Evolutionary conservation across 169 alveolate genomes (phyloP).

Genomic region (Eimeria praecox): DNA sequence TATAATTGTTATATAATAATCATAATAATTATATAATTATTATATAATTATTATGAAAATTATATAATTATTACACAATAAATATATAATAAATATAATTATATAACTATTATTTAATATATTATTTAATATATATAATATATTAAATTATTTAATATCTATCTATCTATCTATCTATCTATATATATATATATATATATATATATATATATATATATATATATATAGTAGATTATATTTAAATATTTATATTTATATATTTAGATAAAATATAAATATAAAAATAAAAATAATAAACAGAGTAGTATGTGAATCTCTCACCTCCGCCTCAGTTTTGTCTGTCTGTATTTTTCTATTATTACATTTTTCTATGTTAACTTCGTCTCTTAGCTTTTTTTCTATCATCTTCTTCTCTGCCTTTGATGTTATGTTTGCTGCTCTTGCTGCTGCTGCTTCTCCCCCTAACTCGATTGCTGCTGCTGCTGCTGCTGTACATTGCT

Average conservation of each 20-base stretch:
- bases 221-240: not conserved
- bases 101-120: too few species aligned
- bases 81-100: too few species aligned
- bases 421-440: not conserved
- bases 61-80: too few species aligned
- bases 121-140: not conserved
- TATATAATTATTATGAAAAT: too few species aligned
- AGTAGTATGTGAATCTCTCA: too few species aligned
- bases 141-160: not conserved
- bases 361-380: not conserved
- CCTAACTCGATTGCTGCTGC: not conserved
- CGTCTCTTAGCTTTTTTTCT: not conserved
- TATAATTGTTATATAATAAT: too few species aligned
- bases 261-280: not conserved
- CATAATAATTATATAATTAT: too few species aligned
- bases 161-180: not conserved
- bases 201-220: not conserved
- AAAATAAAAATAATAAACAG: too few species aligned
- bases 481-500: not conserved
- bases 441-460: not conserved
- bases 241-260: not conserved
- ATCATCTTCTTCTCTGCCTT: not conserved
- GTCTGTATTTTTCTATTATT: not conserved
- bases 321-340: not conserved
- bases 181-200: not conserved